Base-by-base conservation (phyloP, 2,329 filamentous ascomycete genomes). In the Trichoderma sp. region DNA sequence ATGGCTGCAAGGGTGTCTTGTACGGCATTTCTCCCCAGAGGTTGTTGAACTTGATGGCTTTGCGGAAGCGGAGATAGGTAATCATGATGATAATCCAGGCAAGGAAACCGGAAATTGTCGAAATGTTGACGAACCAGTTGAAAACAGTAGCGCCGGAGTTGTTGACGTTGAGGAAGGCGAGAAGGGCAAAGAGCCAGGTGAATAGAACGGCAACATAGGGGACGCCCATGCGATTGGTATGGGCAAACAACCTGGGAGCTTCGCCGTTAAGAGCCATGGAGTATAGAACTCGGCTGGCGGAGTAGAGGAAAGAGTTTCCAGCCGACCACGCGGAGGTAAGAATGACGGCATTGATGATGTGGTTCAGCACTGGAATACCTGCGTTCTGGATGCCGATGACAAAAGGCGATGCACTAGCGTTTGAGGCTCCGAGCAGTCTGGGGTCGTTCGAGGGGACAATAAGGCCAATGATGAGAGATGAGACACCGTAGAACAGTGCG, bases 91-190 rank as follows among this genome's bases (percentile, higher is more conserved):
- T 82, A 69, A 86, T 81, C 87, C 87, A 89, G 29, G 85, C 86
- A 73, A 89, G 84, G 73, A 86, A 84, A 6, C 86, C 86, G 0
- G 84, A 84, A 64, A 88, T 85, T 66, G 86, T 91, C 34, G 87
- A 90, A 66, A 92, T 84, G 76, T 90, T 91, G 72, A 88, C 84
- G 75, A 92, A 90, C 88, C 90, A 92, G 63, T 82, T 84, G 76
- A 92, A 92, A 7, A 91, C 90, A 3, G 82, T 81, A 37, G 86
- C 83, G 25, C 89, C 89, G 34, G 83, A 85, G 71, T 84, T 84
- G 54, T 86, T 88, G 53, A 88, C 84, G 76, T 90, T 91, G 75
- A 93, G 85, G 80, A 89, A 93, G 0, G 88, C 87, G 4, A 93
- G 83, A 9, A 90, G 82, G 27, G 88, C 88, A 73, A 92, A 84